These are phyloP conservation scores for Claviceps sp. DNA, from an alignment of 2,329 filamentous ascomycete genomes.

Conservation along the genomic window DNA sequence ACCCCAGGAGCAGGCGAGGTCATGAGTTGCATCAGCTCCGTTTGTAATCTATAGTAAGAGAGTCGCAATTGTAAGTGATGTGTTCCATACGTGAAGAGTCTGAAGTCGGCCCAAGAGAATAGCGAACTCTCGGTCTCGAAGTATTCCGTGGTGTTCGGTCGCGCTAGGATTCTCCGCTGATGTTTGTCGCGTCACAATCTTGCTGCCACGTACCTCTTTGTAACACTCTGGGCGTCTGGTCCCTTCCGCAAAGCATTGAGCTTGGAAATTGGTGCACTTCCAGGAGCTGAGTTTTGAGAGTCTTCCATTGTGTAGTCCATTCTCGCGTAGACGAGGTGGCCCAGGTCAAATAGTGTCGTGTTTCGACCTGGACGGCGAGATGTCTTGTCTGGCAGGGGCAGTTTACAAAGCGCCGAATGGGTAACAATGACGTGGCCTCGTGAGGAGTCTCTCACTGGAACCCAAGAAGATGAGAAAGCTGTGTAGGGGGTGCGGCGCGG, in stretches of 20 bases:
- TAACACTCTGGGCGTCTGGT: constrained; percentile 59
- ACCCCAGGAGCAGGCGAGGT: constrained; percentile 84
- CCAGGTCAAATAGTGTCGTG: not conserved
- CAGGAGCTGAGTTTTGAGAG: constrained; percentile 54
- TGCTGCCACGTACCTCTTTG: constrained; percentile 48
- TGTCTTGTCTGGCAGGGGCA: not conserved
- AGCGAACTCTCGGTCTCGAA: not conserved
- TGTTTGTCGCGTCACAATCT: not conserved
- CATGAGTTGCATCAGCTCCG: constrained; percentile 98
- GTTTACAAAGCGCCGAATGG: not conserved
- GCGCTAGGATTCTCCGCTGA: not conserved
- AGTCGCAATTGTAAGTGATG: not conserved
- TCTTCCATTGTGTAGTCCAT: constrained; percentile 38
- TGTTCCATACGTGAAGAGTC: not conserved
- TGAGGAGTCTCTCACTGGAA: not conserved
- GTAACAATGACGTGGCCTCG: not conserved
- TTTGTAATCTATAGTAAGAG: constrained; percentile 57
- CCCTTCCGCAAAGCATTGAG: constrained; percentile 42
- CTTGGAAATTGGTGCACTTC: constrained; percentile 48
- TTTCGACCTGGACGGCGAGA: not conserved
- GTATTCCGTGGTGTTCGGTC: not conserved
- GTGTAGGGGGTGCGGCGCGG: not conserved
- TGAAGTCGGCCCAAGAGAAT: not conserved
- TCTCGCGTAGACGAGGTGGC: not conserved
- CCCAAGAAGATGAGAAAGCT: not conserved